phyloP scores from a whole-genome alignment of 2,329 filamentous ascomycete species.

The Dryadomyces quercus-mongolicae region DNA sequence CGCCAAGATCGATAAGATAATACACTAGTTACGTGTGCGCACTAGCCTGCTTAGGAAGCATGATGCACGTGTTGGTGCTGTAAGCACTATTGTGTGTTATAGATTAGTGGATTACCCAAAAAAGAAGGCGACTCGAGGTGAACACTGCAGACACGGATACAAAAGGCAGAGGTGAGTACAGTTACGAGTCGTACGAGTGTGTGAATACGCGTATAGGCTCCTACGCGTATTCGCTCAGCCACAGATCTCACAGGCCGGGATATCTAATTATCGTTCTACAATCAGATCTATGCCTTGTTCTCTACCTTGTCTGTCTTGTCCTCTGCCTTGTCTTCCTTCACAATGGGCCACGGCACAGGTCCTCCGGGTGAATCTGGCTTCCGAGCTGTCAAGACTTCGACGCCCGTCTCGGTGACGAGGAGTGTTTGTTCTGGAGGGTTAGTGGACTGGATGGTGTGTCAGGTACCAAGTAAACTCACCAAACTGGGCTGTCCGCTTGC shows the following conservation, averaged over 20 bases:
- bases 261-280: background rate
- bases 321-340: constrained; percentile 1
- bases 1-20: constrained; percentile 8
- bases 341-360: constrained; percentile 44
- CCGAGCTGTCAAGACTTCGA: constrained; percentile 71
- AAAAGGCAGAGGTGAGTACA: no score
- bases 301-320: background rate
- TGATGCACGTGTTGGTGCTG: no score
- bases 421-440: constrained; percentile 58
- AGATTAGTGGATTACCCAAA: background rate
- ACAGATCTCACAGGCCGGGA: no score
- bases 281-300: background rate
- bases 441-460: no score
- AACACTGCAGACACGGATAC: no score
- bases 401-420: constrained; percentile 71
- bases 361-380: constrained; percentile 65
- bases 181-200: background rate
- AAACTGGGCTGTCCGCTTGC: constrained; percentile 84
- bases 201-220: background rate
- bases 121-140: background rate
- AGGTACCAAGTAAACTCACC: constrained; percentile 51
- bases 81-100: no score
- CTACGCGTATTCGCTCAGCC: background rate
- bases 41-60: constrained; percentile 1
- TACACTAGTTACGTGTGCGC: constrained; percentile 5